These are phyloP conservation scores for Polyporus arcularius DNA, from an alignment of 768 basidiomycete genomes.

Conservation along the genomic window DNA sequence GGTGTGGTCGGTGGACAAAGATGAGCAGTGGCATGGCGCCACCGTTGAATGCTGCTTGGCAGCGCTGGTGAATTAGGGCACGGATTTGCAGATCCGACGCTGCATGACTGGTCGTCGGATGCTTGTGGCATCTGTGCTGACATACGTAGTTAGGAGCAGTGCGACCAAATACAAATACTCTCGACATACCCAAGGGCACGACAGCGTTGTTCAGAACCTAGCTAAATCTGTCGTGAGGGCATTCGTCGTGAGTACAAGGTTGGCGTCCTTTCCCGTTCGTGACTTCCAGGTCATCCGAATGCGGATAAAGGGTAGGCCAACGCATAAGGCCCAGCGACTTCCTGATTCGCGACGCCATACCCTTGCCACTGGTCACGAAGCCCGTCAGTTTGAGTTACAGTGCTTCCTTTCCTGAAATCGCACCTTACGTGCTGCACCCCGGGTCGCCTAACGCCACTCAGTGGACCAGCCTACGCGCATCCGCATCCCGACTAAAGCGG, in stretches of 20 bases:
- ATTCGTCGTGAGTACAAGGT: slow-evolving; percentile 5
- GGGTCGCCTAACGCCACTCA: slow-evolving; percentile 7
- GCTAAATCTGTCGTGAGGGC: slow-evolving; percentile 4
- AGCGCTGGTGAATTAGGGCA: slow-evolving; percentile 9
- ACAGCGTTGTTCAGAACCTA: slow-evolving; percentile 14
- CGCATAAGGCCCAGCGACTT: slow-evolving; percentile 2
- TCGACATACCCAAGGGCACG: slow-evolving; percentile 7
- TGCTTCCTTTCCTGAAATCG: slow-evolving; percentile 6
- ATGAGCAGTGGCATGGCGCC: slow-evolving; percentile 3
- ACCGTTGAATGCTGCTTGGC: slow-evolving; percentile 10
- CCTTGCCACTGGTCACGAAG: slow-evolving; percentile 9
- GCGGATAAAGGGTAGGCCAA: slow-evolving; percentile 3
- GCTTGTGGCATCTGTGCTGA: slow-evolving; percentile 11
- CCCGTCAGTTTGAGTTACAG: slow-evolving; percentile 17
- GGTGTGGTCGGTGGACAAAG: slow-evolving; percentile 2
- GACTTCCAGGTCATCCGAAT: slow-evolving; percentile 9
- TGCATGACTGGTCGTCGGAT: slow-evolving; percentile 1
- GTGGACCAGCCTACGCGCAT: background rate
- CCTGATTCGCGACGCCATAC: slow-evolving; percentile 6
- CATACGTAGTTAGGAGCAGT: slow-evolving; percentile 3
- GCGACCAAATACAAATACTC: slow-evolving; percentile 8
- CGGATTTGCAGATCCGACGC: slow-evolving; percentile 10
- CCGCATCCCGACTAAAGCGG: slow-evolving; percentile 3
- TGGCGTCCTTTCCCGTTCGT: slow-evolving; percentile 3
- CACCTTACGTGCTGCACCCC: slow-evolving; percentile 2